Base-by-base conservation (phyloP, 495 filamentous ascomycete genomes). In the Lophiostoma macrostomum region DNA sequence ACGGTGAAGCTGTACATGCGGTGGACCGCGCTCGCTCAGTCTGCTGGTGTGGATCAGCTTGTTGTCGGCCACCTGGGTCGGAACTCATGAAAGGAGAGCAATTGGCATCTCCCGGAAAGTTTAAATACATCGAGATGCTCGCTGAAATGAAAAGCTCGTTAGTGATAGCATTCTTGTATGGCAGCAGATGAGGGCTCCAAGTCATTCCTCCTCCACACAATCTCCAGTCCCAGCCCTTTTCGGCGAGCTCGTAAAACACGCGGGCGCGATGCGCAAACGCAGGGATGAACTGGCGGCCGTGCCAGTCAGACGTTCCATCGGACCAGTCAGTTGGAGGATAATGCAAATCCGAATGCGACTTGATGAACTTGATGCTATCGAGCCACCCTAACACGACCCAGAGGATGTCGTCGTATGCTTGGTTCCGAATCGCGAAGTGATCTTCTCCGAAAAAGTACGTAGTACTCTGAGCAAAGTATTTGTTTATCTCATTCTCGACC, bases 91-190 rank as follows among this genome's bases (percentile, higher is more conserved):
- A 95, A 1, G 90, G 90, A 0, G 85, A 81, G 12, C 74, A 67
- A 50, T 87, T 88, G 14, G 70, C 53, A 53, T 95, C 90, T 2
- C 90, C 90, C 0, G 90, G 89, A 65, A 89, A 93, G 66, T 93
- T 79, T 3, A 94, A 78, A 65, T 94, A 98, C 93, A 98, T 97
- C 18, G 74, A 78, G 37, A 94, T 79, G 39, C 84, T 90, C 0
- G 88, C 89, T 0, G 90, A 73, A 46, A 96, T 88, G 64, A 75
- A 97, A 7, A 96, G 77, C 65, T 97, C 83, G 65, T 98, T 98
- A 25, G 93, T 98, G 57, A 98, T 91, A 49, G 93, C 90, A 63
- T 98, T 98, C 67, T 97, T 98, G 70, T 98, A 96, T 0, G 91
- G 90, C 18, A 72, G 68, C 32, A 95, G 70, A 41, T 80, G 77